Conservation (phyloP, 805 yeast species). For the Sugiyamaella boreocaroliniensis region DNA sequence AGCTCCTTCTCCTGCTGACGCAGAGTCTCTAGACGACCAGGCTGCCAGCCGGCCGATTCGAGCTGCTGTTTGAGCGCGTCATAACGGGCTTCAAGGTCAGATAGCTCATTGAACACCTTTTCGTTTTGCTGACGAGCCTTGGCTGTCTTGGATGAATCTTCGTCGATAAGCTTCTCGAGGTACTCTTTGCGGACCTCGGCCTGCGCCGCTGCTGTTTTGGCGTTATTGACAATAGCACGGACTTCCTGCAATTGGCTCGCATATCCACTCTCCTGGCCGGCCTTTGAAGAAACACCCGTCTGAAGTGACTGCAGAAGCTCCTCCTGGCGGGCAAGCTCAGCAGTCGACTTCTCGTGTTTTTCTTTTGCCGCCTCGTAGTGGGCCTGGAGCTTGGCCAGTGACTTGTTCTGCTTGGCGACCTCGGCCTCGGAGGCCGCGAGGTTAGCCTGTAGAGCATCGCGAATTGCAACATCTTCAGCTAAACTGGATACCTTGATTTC, state of each 20-base stretch:
- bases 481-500: constrained; percentile 53
- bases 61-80: constrained; percentile 38
- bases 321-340: constrained; percentile 51
- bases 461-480: constrained; percentile 44
- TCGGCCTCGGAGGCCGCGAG: constrained; percentile 29
- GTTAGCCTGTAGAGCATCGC: constrained; percentile 33
- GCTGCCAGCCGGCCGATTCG: constrained; percentile 41
- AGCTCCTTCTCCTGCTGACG: constrained; percentile 27
- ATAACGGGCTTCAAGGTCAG: constrained; percentile 36
- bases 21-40: constrained; percentile 20
- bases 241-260: constrained; percentile 60
- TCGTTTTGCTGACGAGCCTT: constrained; percentile 49
- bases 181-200: constrained; percentile 53
- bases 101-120: constrained; percentile 38
- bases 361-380: constrained; percentile 41
- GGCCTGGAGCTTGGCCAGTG: constrained; percentile 38
- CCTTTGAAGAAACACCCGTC: constrained; percentile 84
- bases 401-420: constrained; percentile 18
- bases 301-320: constrained; percentile 75
- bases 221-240: constrained; percentile 47
- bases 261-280: constrained; percentile 72
- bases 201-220: constrained; percentile 52
- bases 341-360: constrained; percentile 41
- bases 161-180: constrained; percentile 48
- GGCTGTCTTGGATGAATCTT: constrained; percentile 27